phyloP scores from a whole-genome alignment of 179 eudicot species.

The Spergularia azorica region DNA sequence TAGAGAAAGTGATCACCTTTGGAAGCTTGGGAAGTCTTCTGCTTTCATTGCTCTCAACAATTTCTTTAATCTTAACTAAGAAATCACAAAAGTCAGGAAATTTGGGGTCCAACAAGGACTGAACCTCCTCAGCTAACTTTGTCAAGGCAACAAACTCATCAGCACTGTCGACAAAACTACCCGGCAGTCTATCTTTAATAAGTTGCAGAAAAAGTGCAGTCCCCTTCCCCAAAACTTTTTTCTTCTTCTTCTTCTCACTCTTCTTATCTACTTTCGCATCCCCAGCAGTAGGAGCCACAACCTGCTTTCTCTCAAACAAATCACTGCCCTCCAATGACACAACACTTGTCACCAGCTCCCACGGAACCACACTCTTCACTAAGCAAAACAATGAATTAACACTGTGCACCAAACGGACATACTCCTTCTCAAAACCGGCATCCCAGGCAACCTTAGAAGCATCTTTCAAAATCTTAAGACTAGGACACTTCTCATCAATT shows the following conservation, averaged over 20 bases:
- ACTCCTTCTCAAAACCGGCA: slow-evolving; percentile 44
- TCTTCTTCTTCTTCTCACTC: slow-evolving; percentile 56
- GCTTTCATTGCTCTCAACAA: slow-evolving; percentile 91
- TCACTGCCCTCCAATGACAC: slow-evolving; percentile 60
- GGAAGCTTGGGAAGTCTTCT: slow-evolving; percentile 95
- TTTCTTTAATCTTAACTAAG: slow-evolving; percentile 66
- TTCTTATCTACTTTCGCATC: slow-evolving; percentile 44
- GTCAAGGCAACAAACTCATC: slow-evolving; percentile 30
- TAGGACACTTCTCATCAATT: slow-evolving; percentile 43
- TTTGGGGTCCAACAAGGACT: slow-evolving; percentile 57
- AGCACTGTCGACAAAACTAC: slow-evolving; percentile 24
- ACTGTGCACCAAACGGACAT: slow-evolving; percentile 48
- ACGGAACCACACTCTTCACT: slow-evolving; percentile 51
- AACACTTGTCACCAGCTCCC: slow-evolving; percentile 69
- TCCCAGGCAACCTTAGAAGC: slow-evolving; percentile 30
- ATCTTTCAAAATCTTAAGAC: slow-evolving; percentile 30
- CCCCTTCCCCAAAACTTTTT: slow-evolving; percentile 79
- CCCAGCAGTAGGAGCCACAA: slow-evolving; percentile 27
- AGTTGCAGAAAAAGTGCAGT: slow-evolving; percentile 53
- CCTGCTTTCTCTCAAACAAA: slow-evolving; percentile 25
- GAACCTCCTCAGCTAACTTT: slow-evolving; percentile 38
- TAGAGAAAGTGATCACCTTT: slow-evolving; percentile 48
- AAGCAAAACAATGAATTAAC: slow-evolving; percentile 43
- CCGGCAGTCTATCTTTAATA: slow-evolving; percentile 54
- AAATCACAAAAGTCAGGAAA: slow-evolving; percentile 43